phyloP scores from a whole-genome alignment of 108 stramenopile species.

The Cyclotella baltica region DNA sequence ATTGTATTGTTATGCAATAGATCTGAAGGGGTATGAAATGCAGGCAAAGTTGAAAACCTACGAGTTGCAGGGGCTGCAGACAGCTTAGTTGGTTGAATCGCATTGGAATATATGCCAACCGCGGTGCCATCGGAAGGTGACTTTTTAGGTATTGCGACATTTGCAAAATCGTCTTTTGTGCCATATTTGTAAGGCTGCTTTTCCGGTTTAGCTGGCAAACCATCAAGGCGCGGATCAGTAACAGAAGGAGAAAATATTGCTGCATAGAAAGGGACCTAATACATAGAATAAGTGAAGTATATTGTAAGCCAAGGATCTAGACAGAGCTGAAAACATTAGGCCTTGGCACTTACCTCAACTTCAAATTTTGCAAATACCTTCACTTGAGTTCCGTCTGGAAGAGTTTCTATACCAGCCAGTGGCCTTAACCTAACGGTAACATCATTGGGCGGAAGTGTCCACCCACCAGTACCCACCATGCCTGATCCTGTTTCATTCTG shows the following conservation, averaged over 20 bases:
- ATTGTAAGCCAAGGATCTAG: not conserved
- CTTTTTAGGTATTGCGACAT: not conserved
- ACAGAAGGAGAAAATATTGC: conserved; percentile 73
- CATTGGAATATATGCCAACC: conserved; percentile 10
- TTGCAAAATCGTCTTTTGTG: conserved; percentile 5
- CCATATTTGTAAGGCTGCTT: conserved; percentile 66
- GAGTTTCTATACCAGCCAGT: conserved; percentile 75
- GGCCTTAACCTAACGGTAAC: conserved; percentile 86
- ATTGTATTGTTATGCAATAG: not conserved
- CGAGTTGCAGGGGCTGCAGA: conserved; percentile 24
- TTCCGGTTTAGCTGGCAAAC: conserved; percentile 62
- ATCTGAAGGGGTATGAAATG: conserved; percentile 11
- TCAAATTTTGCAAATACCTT: conserved; percentile 91
- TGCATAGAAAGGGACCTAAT: conserved; percentile 53
- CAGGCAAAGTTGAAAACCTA: conserved; percentile 35
- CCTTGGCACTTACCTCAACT: conserved; percentile 56
- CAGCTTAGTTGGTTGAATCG: conserved; percentile 1
- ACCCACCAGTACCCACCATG: conserved; percentile 80
- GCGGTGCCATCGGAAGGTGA: not conserved
- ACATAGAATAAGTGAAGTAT: not conserved
- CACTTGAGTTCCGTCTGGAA: conserved; percentile 65
- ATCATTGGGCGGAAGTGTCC: conserved; percentile 64
- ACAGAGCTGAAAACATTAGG: not conserved
- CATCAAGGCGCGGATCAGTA: conserved; percentile 52
- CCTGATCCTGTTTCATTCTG: conserved; percentile 63